These are phyloP conservation scores for Termitomyces bulborhizus DNA, from an alignment of 768 basidiomycete genomes.

Conservation along the genomic window DNA sequence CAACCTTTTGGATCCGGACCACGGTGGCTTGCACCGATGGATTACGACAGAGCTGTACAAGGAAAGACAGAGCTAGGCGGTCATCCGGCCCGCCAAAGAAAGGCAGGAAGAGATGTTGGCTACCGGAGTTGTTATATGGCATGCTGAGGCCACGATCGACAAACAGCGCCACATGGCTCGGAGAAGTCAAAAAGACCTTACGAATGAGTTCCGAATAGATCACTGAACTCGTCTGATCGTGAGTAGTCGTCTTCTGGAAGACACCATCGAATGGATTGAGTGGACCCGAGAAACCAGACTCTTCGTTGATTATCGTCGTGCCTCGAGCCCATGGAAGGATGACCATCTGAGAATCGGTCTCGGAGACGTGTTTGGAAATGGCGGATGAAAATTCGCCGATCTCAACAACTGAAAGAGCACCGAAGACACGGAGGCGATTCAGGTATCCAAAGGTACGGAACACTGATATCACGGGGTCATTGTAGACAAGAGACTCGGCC, in stretches of 20 bases:
- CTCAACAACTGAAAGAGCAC: conserved; percentile 72
- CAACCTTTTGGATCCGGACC: conserved; percentile 50
- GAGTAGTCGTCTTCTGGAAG: conserved; percentile 49
- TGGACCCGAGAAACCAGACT: conserved; percentile 19
- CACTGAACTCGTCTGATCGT: conserved; percentile 46
- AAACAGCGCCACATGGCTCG: conserved; percentile 78
- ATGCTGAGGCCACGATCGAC: conserved; percentile 61
- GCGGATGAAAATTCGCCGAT: conserved; percentile 64
- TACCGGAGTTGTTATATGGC: conserved; percentile 18
- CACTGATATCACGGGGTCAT: conserved; percentile 67
- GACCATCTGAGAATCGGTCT: conserved; percentile 62
- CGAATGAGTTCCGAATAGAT: conserved; percentile 83
- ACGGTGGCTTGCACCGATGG: conserved; percentile 65
- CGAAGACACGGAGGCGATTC: conserved; percentile 57
- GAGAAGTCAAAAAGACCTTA: conserved; percentile 66
- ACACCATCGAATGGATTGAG: conserved; percentile 74
- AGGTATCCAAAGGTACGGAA: conserved; percentile 76
- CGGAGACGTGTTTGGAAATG: conserved; percentile 54
- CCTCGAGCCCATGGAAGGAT: conserved; percentile 79
- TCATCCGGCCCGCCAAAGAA: conserved; percentile 97
- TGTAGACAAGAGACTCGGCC: conserved; percentile 60
- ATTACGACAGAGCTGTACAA: conserved; percentile 71
- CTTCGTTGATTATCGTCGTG: conserved; percentile 18
- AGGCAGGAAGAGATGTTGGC: conserved; percentile 71
- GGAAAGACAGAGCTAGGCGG: conserved; percentile 73